Conservation (phyloP, 73 alveolate species). For the Stentor roeselii region DNA sequence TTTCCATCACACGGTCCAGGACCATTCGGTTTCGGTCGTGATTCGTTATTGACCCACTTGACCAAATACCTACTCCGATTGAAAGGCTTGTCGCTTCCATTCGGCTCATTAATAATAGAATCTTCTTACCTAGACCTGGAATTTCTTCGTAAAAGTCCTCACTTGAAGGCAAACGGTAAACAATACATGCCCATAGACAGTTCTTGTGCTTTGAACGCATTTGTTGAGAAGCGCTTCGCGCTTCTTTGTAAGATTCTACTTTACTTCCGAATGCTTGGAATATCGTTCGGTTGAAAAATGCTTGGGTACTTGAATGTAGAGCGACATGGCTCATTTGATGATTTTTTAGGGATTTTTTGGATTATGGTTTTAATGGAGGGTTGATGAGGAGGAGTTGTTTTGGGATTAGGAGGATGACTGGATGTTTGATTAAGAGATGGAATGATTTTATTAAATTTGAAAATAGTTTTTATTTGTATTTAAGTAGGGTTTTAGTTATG, state of each 20-base stretch:
- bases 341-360: too few relatives aligned
- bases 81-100: background rate
- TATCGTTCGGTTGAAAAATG: background rate
- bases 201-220: background rate
- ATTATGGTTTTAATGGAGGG: too few relatives aligned
- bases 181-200: conserved; percentile 16
- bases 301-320: too few relatives aligned
- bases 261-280: background rate
- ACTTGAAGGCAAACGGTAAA: background rate
- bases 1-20: background rate
- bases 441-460: too few relatives aligned
- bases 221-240: background rate
- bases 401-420: too few relatives aligned
- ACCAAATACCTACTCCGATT: conserved; percentile 9
- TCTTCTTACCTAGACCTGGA: conserved; percentile 8
- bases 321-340: too few relatives aligned
- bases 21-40: conserved; percentile 6
- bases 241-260: background rate
- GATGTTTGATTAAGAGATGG: too few relatives aligned
- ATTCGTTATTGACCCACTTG: background rate
- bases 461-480: too few relatives aligned
- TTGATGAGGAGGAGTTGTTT: too few relatives aligned
- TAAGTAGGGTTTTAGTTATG: too few relatives aligned
- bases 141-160: conserved; percentile 24
- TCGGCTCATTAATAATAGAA: background rate